These are phyloP conservation scores for Carex cristatella DNA, from an alignment of 176 grass and related monocot genomes.

Conservation along the genomic window DNA sequence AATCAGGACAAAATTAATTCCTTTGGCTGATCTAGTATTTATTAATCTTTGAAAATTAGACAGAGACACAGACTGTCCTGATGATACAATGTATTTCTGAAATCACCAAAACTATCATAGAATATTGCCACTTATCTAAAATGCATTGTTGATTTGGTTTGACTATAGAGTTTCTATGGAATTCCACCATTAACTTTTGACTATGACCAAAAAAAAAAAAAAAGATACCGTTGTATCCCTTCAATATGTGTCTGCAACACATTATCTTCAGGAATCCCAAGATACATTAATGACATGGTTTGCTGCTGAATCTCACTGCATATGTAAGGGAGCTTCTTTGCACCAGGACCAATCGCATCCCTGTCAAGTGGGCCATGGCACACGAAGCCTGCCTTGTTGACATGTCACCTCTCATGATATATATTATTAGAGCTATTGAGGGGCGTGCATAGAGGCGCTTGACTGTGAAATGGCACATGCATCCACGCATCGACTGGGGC, in stretches of 20 bases:
- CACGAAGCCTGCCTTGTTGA: slow-evolving; percentile 73
- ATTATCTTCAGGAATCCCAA: slow-evolving; percentile 87
- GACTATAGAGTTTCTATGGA: neutral
- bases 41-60: neutral
- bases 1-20: neutral
- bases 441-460: slow-evolving; percentile 69
- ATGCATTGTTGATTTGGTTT: neutral
- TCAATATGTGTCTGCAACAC: slow-evolving; percentile 75
- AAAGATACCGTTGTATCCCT: slow-evolving; percentile 51
- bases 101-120: neutral
- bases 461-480: slow-evolving; percentile 77
- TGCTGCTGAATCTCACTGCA: slow-evolving; percentile 87
- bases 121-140: neutral
- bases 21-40: neutral
- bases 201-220: neutral
- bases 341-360: slow-evolving; percentile 78
- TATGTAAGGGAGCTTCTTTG: slow-evolving; percentile 66
- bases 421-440: slow-evolving; percentile 54
- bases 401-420: slow-evolving; percentile 74
- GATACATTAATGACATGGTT: slow-evolving; percentile 89
- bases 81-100: neutral
- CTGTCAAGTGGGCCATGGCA: slow-evolving; percentile 80
- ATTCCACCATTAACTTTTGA: neutral
- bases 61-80: neutral
- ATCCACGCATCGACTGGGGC: slow-evolving; percentile 88